phyloP scores from a whole-genome alignment of 2,329 filamentous ascomycete genomes.

The Aspergillus fijiensis region DNA sequence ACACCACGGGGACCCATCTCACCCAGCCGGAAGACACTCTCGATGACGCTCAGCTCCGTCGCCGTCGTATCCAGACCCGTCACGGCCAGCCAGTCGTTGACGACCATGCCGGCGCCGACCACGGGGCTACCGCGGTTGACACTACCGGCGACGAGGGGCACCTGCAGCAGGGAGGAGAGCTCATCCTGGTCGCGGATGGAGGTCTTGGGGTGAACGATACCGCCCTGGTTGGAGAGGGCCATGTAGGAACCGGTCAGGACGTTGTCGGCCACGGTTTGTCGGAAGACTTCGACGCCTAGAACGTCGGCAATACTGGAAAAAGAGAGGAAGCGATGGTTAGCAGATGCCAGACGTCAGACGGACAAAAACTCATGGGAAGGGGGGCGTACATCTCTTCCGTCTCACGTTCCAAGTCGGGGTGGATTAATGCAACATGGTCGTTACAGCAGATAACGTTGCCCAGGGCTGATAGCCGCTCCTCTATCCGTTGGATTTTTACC shows the following conservation, averaged over 20 bases:
- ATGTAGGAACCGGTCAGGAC: conserved; percentile 97
- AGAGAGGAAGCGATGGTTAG: neutral
- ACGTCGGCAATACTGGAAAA: conserved; percentile 73
- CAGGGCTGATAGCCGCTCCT: conserved; percentile 91
- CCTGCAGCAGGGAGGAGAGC: conserved; percentile 86
- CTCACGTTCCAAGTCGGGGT: conserved; percentile 95
- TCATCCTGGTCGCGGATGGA: conserved; percentile 98
- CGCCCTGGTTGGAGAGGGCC: conserved; percentile 91
- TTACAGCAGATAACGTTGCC: conserved; percentile 97
- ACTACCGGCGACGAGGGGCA: conserved; percentile 89
- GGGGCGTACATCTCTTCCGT: conserved; percentile 78
- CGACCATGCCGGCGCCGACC: conserved; percentile 95
- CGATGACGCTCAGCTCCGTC: conserved; percentile 94
- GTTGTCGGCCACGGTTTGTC: conserved; percentile 94
- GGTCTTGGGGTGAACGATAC: conserved; percentile 96
- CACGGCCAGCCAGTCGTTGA: conserved; percentile 96
- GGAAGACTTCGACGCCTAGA: conserved; percentile 60
- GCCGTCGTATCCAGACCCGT: conserved; percentile 92
- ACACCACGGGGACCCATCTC: conserved; percentile 72
- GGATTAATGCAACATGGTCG: conserved; percentile 93
- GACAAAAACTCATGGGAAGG: neutral
- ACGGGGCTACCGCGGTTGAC: conserved; percentile 92
- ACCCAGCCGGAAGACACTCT: conserved; percentile 91
- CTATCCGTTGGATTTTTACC: conserved; percentile 94
- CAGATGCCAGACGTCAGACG: neutral